These are phyloP conservation scores for Thielaviopsis punctulata DNA, from an alignment of 2,329 filamentous ascomycete species.

Conservation along the genomic window DNA sequence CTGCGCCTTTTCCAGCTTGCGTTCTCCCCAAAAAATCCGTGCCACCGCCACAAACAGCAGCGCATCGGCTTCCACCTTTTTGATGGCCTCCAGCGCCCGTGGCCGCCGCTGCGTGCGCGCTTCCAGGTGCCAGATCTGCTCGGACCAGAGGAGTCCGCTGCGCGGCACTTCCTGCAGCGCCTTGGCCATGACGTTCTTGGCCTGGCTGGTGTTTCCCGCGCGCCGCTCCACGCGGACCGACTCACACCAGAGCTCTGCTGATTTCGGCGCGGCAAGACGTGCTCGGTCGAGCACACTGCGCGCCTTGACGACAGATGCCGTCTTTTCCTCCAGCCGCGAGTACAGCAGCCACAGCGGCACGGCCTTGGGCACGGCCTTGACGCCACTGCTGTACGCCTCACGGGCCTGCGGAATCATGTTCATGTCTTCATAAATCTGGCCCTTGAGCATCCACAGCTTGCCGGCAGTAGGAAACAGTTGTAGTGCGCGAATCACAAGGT, in stretches of 20 bases:
- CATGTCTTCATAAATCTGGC: slow-evolving; percentile 83
- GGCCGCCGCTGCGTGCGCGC: slow-evolving; percentile 82
- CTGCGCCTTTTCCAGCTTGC: slow-evolving; percentile 81
- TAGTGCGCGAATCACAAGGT: slow-evolving; percentile 73
- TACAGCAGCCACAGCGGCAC: slow-evolving; percentile 83
- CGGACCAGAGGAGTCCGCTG: slow-evolving; percentile 76
- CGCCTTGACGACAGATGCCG: slow-evolving; percentile 74
- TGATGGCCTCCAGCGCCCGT: slow-evolving; percentile 81
- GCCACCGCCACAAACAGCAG: slow-evolving; percentile 80
- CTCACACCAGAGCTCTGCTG: slow-evolving; percentile 73
- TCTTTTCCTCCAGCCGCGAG: slow-evolving; percentile 69
- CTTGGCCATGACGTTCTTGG: slow-evolving; percentile 81
- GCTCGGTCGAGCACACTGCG: slow-evolving; percentile 86
- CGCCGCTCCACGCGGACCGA: slow-evolving; percentile 85
- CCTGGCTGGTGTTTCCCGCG: slow-evolving; percentile 65
- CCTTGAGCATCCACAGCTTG: slow-evolving; percentile 98
- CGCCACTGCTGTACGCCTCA: slow-evolving; percentile 77
- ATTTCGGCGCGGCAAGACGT: slow-evolving; percentile 72
- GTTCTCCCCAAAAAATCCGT: slow-evolving; percentile 88
- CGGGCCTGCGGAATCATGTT: slow-evolving; percentile 68
- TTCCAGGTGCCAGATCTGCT: slow-evolving; percentile 92
- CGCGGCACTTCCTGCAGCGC: slow-evolving; percentile 82
- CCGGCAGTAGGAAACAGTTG: slow-evolving; percentile 69
- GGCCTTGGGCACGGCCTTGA: slow-evolving; percentile 68
- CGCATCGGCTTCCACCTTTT: slow-evolving; percentile 87